Percentiles rank a stretch among this genome's conserved stretches.
Evolutionary conservation across 352 stramenopile genomes (phyloP).

Genomic region (Discostella stelligera): DNA sequence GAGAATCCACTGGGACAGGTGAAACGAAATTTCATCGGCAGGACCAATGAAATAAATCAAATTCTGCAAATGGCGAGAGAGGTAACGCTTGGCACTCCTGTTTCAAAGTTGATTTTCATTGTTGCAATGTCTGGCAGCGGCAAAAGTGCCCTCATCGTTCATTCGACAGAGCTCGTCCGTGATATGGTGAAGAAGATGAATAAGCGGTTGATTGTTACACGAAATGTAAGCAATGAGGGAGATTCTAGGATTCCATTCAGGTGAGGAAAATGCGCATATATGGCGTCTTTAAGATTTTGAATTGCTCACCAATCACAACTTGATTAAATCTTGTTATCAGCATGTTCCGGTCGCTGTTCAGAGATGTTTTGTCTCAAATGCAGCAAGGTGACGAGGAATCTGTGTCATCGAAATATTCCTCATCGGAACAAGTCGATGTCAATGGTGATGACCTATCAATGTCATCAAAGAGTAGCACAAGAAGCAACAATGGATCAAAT

Average conservation of each 20-base stretch:
- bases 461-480: constrained; percentile 40
- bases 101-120: constrained; percentile 51
- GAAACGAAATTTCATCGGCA: constrained; percentile 60
- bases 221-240: constrained; percentile 63
- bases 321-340: constrained; percentile 14
- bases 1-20: constrained; percentile 30
- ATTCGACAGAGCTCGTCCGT: constrained; percentile 32
- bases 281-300: constrained; percentile 5
- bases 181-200: constrained; percentile 57
- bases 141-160: constrained; percentile 56
- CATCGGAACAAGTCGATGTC: constrained; percentile 18
- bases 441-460: constrained; percentile 35
- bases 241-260: constrained; percentile 67
- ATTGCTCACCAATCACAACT: background rate
- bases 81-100: constrained; percentile 20
- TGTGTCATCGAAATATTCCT: constrained; percentile 3
- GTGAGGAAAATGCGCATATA: constrained; percentile 11
- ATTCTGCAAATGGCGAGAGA: constrained; percentile 48
- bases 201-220: constrained; percentile 51
- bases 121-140: constrained; percentile 53
- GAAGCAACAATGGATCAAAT: constrained; percentile 31
- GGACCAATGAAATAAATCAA: constrained; percentile 47
- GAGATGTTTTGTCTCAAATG: constrained; percentile 37
- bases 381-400: constrained; percentile 31
- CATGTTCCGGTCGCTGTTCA: constrained; percentile 58